Conservation (phyloP, 306 rosid species). For the Lupinus albus region DNA sequence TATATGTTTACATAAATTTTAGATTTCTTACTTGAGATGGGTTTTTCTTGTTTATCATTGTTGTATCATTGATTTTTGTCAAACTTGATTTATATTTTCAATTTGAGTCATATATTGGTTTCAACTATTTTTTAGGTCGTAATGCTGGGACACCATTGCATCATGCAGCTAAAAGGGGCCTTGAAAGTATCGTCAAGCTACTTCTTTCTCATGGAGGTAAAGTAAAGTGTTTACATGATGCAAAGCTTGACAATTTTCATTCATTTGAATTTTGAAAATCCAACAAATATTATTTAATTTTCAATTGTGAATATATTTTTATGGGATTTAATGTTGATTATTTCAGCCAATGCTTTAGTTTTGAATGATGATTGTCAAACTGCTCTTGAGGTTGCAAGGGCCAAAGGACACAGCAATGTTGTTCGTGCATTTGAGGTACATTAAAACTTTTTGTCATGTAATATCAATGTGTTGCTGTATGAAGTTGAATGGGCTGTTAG, state of each 20-base stretch:
- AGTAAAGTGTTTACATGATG: conserved; percentile 24
- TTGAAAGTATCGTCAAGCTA: conserved; percentile 67
- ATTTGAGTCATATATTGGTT: conserved; percentile 20
- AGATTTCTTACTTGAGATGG: conserved; percentile 35
- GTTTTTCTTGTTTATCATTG: conserved; percentile 32
- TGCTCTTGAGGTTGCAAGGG: conserved; percentile 90
- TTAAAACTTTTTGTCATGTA: conserved; percentile 15
- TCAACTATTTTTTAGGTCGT: conserved; percentile 54
- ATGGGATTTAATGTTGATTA: conserved; percentile 27
- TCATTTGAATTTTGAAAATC: conserved; percentile 33
- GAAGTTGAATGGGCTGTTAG: conserved; percentile 30
- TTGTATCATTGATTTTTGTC: conserved; percentile 3
- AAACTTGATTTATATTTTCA: conserved; percentile 29
- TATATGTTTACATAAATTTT: conserved; percentile 20
- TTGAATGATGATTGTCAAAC: conserved; percentile 96
- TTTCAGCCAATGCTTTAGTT: conserved; percentile 79
- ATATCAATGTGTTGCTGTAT: conserved; percentile 6
- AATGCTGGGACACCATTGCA: conserved; percentile 92
- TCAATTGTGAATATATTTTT: conserved; percentile 9
- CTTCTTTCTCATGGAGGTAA: conserved; percentile 85
- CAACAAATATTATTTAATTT: neutral
- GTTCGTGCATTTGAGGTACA: conserved; percentile 89
- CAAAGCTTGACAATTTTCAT: conserved; percentile 10
- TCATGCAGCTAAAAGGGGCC: conserved; percentile 96
- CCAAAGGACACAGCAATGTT: conserved; percentile 70